phyloP scores from a whole-genome alignment of 169 alveolate genomes.

The Plasmodium cynomolgi region DNA sequence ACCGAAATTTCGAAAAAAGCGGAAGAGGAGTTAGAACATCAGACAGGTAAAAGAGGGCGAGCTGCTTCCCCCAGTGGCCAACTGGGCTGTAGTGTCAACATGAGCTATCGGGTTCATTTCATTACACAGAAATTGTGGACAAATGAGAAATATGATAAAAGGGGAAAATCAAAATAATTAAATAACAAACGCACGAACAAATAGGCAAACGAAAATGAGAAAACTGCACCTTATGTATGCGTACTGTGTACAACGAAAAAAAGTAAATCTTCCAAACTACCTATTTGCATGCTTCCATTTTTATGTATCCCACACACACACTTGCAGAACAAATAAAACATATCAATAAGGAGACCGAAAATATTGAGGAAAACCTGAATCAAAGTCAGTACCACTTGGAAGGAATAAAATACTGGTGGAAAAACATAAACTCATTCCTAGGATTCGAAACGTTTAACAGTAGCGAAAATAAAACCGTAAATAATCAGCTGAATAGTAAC shows the following conservation, averaged over 20 bases:
- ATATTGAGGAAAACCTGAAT: slow-evolving; percentile 48
- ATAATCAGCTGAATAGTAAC: slow-evolving; percentile 1
- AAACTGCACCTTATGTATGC: not conserved
- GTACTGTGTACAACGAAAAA: not conserved
- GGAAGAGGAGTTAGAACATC: slow-evolving; percentile 69
- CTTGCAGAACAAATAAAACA: slow-evolving; percentile 72
- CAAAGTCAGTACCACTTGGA: slow-evolving; percentile 72
- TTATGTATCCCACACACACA: not conserved
- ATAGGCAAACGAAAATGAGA: not conserved
- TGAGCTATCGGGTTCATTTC: not conserved
- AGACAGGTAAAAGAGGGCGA: slow-evolving; percentile 46
- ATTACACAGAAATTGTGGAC: not conserved
- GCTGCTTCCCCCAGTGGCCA: not conserved
- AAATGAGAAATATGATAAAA: not conserved
- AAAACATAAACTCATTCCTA: slow-evolving; percentile 54
- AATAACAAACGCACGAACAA: not conserved
- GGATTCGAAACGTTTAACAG: slow-evolving; percentile 32
- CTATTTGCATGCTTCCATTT: slow-evolving; percentile 1
- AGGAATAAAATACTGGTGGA: slow-evolving; percentile 75
- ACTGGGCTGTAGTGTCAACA: not conserved
- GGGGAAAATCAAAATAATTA: not conserved
- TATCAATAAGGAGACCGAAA: slow-evolving; percentile 55
- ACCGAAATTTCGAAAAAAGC: slow-evolving; percentile 76
- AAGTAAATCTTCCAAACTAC: not conserved
- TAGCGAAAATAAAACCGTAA: slow-evolving; percentile 46